Conservation (phyloP, 1,139 yeast species). For the Sugiyamaella japonica region DNA sequence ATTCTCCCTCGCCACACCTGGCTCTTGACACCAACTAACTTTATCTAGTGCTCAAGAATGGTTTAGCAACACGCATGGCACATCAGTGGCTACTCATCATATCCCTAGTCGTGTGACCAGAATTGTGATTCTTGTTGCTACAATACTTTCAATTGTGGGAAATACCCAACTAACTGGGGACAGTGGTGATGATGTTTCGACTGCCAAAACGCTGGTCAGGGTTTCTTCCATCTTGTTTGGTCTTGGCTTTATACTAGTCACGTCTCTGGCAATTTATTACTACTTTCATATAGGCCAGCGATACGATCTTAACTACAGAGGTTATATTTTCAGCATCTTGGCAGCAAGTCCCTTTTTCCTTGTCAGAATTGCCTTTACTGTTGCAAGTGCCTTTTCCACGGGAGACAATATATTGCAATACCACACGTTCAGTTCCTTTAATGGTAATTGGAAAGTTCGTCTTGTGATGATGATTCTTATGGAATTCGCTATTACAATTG, state of each 20-base stretch:
- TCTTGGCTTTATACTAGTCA: constrained; percentile 11
- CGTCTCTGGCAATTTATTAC: constrained; percentile 16
- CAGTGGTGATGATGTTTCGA: constrained; percentile 2
- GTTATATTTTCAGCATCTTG: constrained; percentile 14
- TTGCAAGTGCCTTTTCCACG: constrained; percentile 16
- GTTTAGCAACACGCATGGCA: neutral
- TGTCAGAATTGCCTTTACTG: constrained; percentile 18
- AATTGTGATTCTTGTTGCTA: constrained; percentile 16
- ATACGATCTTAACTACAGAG: constrained; percentile 13
- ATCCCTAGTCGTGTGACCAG: constrained; percentile 6
- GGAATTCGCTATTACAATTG: constrained; percentile 19
- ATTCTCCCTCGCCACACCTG: neutral
- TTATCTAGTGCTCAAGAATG: neutral
- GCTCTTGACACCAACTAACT: neutral
- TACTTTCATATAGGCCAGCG: constrained; percentile 8
- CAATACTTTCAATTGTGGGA: constrained; percentile 20
- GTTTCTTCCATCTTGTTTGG: constrained; percentile 20
- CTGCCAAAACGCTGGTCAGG: constrained; percentile 14
- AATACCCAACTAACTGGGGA: constrained; percentile 6
- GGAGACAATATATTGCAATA: constrained; percentile 6
- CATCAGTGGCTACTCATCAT: constrained; percentile 3
- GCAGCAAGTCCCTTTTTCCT: constrained; percentile 20
- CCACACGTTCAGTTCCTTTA: constrained; percentile 23
- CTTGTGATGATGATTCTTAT: constrained; percentile 23
- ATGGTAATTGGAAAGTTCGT: constrained; percentile 23